phyloP scores from a whole-genome alignment of 2,329 filamentous ascomycete species.

The Scedosporium minutisporum region DNA sequence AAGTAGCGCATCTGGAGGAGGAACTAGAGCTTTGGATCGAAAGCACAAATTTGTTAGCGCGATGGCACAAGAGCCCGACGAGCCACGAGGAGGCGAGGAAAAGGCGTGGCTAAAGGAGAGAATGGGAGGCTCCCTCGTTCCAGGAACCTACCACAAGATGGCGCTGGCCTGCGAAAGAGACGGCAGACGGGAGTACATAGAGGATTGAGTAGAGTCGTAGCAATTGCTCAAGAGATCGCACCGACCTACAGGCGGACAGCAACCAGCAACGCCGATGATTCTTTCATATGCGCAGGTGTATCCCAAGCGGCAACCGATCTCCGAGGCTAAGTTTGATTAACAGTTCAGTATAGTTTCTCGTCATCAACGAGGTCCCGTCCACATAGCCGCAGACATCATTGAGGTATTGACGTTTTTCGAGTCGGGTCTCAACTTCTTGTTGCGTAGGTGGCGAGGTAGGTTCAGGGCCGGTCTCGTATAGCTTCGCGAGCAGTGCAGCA shows the following conservation, averaged over 20 bases:
- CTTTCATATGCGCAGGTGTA: not conserved
- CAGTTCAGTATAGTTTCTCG: not conserved
- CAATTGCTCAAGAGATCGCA: not conserved
- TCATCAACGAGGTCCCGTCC: not conserved
- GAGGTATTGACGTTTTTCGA: not conserved
- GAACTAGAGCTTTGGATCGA: not conserved
- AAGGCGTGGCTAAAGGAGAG: not conserved
- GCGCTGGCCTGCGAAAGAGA: not conserved
- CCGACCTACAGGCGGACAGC: not conserved
- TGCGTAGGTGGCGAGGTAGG: not conserved
- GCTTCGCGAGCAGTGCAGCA: not conserved
- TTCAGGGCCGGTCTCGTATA: not conserved
- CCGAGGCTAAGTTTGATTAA: not conserved
- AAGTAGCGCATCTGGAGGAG: not conserved
- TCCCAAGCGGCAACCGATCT: not conserved
- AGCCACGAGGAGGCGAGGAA: not conserved
- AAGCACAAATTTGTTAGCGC: not conserved
- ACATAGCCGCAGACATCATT: not conserved
- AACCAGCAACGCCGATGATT: not conserved
- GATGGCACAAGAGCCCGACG: not conserved
- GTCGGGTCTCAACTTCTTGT: not conserved
- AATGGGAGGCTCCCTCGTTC: not conserved
- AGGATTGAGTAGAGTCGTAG: not conserved
- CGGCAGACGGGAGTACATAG: not conserved
- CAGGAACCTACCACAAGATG: not conserved